Evolutionary conservation across 2,329 filamentous ascomycete genomes (phyloP), one percentile per base, ranked within the genome.

Genomic region (Epichloe scottii): DNA sequence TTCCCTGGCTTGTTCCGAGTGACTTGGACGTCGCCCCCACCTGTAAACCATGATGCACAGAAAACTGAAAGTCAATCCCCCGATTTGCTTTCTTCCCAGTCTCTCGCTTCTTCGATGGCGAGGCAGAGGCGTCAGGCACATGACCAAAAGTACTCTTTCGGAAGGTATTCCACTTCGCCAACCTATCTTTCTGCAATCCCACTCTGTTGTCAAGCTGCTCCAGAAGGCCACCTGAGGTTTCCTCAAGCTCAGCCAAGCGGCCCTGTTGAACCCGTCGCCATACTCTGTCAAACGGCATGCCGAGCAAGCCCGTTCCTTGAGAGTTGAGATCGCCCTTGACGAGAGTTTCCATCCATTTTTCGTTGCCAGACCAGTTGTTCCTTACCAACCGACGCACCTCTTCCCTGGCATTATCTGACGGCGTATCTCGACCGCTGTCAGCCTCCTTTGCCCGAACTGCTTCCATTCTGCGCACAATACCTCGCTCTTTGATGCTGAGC

Each of bases 361-460:
- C 78, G 59, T 84, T 81, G 2, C 88, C 89, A 14, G 86, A 74
- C 89, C 89, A 95, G 57, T 89, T 87, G 54, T 82, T 81, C 37
- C 77, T 74, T 33, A 89, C 69, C 2, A 77, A 73, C 41, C 77
- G 78, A 58, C 82, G 75, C 51, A 88, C 68, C 39, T 78, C 70
- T 0, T 65, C 57, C 43, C 68, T 72, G 3, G 68, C 63, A 39
- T 73, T 67, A 11, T 73, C 68, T 0, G 74, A 65, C 6, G 73
- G 55, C 26, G 67, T 61, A 14, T 65, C 61, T 15, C 62, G 55
- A 0, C 56, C 55, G 2, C 55, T 54, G 1, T 59, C 49, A 3
- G 58, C 53, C 26, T 67, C 60, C 19, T 64, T 61, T 2, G 60
- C 57, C 23, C 65, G 63, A 6, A 72, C 63, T 46, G 70, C 69